Base-by-base conservation (phyloP, 805 yeast genomes). In the Isabelozyma gotoi region DNA sequence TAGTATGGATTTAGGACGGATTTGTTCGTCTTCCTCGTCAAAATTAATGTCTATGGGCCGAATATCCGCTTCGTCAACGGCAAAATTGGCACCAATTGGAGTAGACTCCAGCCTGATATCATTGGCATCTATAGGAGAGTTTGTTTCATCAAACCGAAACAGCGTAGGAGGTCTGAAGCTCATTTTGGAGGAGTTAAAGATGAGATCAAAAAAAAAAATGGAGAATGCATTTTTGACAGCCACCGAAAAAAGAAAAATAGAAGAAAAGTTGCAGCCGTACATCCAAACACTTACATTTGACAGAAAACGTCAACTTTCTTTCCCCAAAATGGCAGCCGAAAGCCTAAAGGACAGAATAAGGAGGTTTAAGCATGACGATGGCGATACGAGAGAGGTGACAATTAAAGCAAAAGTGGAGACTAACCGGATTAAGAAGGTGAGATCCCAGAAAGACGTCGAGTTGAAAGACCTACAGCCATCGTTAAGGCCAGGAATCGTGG, bases 381-480 rank as follows among this genome's bases (percentile, higher is more conserved):
- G 19, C 3, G 38, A 24, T 10, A 29, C 7, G 16, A 24, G 3
- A 7, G 20, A 11, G 3, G 33, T 16, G 11, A 14, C 12, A 7
- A 36, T n/a, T n/a, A n/a, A n/a, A n/a, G n/a, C n/a, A n/a, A n/a
- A n/a, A n/a, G n/a, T n/a, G n/a, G n/a, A n/a, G n/a, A n/a, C n/a
- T n/a, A n/a, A n/a, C n/a, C n/a, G n/a, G 16, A 7, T 38, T 18
- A 32, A 18, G 19, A 19, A 36, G 33, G 40, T 16, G 8, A 14
- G 20, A 10, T 10, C 7, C 27, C 19, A 36, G 36, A 19, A n/a
- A 14, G 7, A 4, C 20, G 15, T 39, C 44, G 17, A 37, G 33
- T 29, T 37, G 7, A 8, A 40, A 14, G 69, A 68, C 31, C 53
- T 68, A 8, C 57, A 54, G 20, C 76, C 75, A 4, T 64, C 70